A percentile compares a stretch with the other conserved stretches of the same genome.
Evolutionary conservation across 2,329 filamentous ascomycete species (phyloP).

Genomic region (Fusarium dlaminii): DNA sequence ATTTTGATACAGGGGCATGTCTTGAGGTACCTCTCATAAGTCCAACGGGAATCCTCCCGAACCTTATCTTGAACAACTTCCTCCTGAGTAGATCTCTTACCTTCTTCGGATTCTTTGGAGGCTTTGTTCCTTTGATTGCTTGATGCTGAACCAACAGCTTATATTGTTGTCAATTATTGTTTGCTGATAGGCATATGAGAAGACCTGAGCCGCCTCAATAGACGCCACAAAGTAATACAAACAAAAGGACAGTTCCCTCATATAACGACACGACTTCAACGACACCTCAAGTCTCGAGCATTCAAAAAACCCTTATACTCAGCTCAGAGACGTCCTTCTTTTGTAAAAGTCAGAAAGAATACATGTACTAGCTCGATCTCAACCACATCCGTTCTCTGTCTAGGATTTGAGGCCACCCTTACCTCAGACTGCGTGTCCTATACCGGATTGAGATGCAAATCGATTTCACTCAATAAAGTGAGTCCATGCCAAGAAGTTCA

Average conservation of each 20-base stretch:
- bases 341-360: background rate
- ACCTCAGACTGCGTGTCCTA: background rate
- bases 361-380: background rate
- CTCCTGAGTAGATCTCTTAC: background rate
- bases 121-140: background rate
- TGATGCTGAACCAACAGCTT: background rate
- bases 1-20: background rate
- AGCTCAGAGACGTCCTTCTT: background rate
- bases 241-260: constrained; percentile 20
- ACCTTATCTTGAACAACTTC: constrained; percentile 9
- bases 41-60: constrained; percentile 1
- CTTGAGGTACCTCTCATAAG: background rate
- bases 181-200: background rate
- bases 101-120: background rate
- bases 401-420: background rate
- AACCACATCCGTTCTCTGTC: background rate
- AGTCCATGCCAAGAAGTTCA: background rate
- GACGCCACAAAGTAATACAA: constrained; percentile 28
- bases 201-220: constrained; percentile 18
- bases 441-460: background rate
- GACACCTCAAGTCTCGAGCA: background rate
- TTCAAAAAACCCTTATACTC: background rate
- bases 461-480: background rate
- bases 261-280: background rate
- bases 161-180: background rate